phyloP scores from a whole-genome alignment of 306 rosid genomes.

The Pyrus bretschneideri region DNA sequence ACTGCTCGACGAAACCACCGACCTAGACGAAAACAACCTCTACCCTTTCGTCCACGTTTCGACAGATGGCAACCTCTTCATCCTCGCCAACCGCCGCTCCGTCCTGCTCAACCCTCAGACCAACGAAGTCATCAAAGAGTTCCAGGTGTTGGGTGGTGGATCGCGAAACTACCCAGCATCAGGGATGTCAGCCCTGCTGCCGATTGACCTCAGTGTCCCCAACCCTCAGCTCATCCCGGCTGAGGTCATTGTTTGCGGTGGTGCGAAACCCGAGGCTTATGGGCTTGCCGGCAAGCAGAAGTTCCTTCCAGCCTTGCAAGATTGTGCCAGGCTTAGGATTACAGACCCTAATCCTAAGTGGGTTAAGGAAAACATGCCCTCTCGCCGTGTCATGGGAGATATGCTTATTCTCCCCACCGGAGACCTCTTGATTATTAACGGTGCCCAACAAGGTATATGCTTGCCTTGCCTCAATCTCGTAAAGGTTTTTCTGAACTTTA shows the following conservation, averaged over 20 bases:
- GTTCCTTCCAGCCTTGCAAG: conserved; percentile 42
- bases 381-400: conserved; percentile 73
- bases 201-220: conserved; percentile 31
- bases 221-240: conserved; percentile 3
- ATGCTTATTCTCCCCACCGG: conserved; percentile 56
- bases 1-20: conserved; percentile 62
- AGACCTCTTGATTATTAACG: conserved; percentile 64
- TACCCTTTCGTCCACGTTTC: conserved; percentile 69
- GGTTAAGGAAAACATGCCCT: conserved; percentile 63
- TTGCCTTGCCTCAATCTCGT: background rate
- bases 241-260: conserved; percentile 78
- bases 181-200: conserved; percentile 68
- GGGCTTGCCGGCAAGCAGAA: conserved; percentile 11
- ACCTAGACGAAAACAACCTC: conserved; percentile 81
- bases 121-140: conserved; percentile 39
- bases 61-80: conserved; percentile 63
- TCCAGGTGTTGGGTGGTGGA: conserved; percentile 48
- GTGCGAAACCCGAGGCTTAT: conserved; percentile 47
- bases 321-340: conserved; percentile 48
- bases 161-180: conserved; percentile 88
- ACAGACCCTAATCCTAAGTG: conserved; percentile 42
- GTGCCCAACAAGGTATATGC: conserved; percentile 48
- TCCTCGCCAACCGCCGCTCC: conserved; percentile 78
- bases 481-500: background rate
- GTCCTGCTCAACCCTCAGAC: conserved; percentile 43